These are phyloP conservation scores for Hypoxylon lienhwacheense DNA, from an alignment of 495 filamentous ascomycete species.

Conservation along the genomic window DNA sequence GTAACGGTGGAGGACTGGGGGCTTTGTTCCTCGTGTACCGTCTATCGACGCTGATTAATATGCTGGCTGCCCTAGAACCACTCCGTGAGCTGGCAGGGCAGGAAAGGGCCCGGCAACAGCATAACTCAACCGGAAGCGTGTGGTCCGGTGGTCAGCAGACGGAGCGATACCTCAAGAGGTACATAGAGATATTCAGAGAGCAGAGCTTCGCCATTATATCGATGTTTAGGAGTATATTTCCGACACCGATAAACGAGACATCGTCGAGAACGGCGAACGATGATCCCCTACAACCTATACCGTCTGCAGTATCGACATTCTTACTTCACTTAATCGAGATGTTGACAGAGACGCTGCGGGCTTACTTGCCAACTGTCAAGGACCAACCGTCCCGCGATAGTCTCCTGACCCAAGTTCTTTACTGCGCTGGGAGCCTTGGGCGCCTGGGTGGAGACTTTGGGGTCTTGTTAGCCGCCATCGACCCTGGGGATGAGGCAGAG, in stretches of 20 bases:
- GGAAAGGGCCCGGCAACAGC: constrained; percentile 60
- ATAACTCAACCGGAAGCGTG: constrained; percentile 34
- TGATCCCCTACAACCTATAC: constrained; percentile 69
- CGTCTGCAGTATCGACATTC: constrained; percentile 79
- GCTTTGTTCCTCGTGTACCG: constrained; percentile 87
- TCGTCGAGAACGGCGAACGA: constrained; percentile 28
- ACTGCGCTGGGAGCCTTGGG: constrained; percentile 91
- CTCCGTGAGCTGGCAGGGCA: constrained; percentile 87
- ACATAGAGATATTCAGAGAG: constrained; percentile 97
- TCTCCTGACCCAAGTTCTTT: constrained; percentile 89
- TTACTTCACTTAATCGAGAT: constrained; percentile 82
- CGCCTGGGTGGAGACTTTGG: constrained; percentile 93
- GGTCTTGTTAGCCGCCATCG: constrained; percentile 74
- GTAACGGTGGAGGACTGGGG: constrained; percentile 59
- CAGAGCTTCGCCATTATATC: constrained; percentile 95
- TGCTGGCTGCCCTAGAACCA: constrained; percentile 82
- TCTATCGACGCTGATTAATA: constrained; percentile 74
- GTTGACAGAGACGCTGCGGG: constrained; percentile 73
- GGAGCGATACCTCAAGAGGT: constrained; percentile 90
- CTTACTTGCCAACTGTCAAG: constrained; percentile 80
- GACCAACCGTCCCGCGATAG: constrained; percentile 81
- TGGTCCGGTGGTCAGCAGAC: constrained; percentile 88
- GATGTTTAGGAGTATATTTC: constrained; percentile 89
- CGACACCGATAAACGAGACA: constrained; percentile 46
- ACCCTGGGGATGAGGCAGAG: constrained; percentile 57